Evolutionary conservation across 2,329 filamentous ascomycete species (phyloP).

Genomic region (Neocucurbitaria cava): DNA sequence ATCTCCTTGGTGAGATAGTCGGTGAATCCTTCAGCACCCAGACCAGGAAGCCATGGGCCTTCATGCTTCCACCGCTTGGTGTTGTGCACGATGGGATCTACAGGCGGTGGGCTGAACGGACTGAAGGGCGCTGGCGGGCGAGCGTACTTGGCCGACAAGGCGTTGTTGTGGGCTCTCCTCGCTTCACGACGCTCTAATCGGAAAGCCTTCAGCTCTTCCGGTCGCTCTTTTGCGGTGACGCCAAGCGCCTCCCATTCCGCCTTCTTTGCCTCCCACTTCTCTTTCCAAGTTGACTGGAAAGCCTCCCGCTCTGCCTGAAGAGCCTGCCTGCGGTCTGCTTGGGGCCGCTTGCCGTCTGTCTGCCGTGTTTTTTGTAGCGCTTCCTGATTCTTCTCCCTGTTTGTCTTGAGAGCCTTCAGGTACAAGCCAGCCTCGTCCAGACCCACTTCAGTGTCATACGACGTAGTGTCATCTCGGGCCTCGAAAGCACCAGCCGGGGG

Average conservation of each 20-base stretch:
- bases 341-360: neutral
- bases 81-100: slow-evolving; percentile 32
- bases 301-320: slow-evolving; percentile 1
- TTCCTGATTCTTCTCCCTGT: slow-evolving; percentile 10
- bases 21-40: slow-evolving; percentile 63
- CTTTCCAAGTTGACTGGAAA: slow-evolving; percentile 8
- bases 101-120: slow-evolving; percentile 28
- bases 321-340: neutral
- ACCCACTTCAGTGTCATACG: slow-evolving; percentile 33
- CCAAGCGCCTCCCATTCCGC: slow-evolving; percentile 3
- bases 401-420: slow-evolving; percentile 34
- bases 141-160: slow-evolving; percentile 26
- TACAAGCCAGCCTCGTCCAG: slow-evolving; percentile 36
- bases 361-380: neutral
- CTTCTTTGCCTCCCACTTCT: slow-evolving; percentile 13
- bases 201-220: slow-evolving; percentile 6
- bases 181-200: slow-evolving; percentile 2
- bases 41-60: slow-evolving; percentile 65
- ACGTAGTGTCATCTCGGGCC: slow-evolving; percentile 39
- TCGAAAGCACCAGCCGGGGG: slow-evolving; percentile 41
- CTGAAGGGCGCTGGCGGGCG: slow-evolving; percentile 26
- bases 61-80: slow-evolving; percentile 61
- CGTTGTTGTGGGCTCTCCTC: slow-evolving; percentile 16
- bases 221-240: neutral
- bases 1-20: slow-evolving; percentile 56